These are phyloP conservation scores for Colletotrichum sidae DNA, from an alignment of 2,329 filamentous ascomycete species.

Conservation along the genomic window DNA sequence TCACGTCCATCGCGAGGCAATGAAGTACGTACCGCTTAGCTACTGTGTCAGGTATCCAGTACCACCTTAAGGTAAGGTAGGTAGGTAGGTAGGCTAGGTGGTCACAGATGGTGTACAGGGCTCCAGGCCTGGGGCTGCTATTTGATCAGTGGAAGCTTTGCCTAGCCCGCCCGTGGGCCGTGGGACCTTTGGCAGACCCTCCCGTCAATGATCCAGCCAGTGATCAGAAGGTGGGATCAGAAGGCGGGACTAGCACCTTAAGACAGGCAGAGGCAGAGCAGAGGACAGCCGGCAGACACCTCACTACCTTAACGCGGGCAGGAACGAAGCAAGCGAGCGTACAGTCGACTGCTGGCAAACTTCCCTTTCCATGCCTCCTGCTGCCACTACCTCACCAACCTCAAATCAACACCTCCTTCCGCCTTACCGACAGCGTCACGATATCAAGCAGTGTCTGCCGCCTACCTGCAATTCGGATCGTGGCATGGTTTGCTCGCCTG, in stretches of 20 bases:
- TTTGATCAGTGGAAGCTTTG: constrained; percentile 27
- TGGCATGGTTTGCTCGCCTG: constrained; percentile 35
- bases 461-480: constrained; percentile 30
- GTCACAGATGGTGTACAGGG: constrained; percentile 32
- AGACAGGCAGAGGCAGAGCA: neutral
- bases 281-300: too few relatives aligned
- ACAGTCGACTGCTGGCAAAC: constrained; percentile 20
- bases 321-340: constrained; percentile 27
- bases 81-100: constrained; percentile 1
- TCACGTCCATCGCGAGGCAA: constrained; percentile 13
- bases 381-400: constrained; percentile 25
- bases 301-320: neutral
- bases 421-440: constrained; percentile 32
- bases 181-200: constrained; percentile 6
- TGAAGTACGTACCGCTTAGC: constrained; percentile 27
- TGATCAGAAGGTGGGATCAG: constrained; percentile 1
- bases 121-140: constrained; percentile 23
- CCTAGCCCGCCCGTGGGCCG: constrained; percentile 2
- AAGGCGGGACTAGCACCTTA: neutral
- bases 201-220: constrained; percentile 14
- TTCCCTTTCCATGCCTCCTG: constrained; percentile 34
- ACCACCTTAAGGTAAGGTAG: constrained; percentile 5
- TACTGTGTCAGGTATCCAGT: neutral
- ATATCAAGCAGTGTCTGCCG: constrained; percentile 27
- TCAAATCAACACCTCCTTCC: constrained; percentile 34